A percentile compares a stretch with the other conserved stretches of the same genome.
Conservation (phyloP, 257 asterid species). For the Vinca minor region DNA sequence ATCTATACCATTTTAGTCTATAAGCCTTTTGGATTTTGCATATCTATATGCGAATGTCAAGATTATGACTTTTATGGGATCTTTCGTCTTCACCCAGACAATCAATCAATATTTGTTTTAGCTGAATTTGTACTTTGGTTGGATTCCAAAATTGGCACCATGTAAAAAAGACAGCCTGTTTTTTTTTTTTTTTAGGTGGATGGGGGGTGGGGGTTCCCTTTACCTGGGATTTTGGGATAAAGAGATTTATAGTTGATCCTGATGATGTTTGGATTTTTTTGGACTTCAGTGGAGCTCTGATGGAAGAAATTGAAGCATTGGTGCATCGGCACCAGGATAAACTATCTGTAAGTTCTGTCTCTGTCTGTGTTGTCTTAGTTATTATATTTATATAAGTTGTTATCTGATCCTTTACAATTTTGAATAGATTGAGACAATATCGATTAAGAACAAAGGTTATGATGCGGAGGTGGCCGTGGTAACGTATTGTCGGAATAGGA, state of each 20-base stretch:
- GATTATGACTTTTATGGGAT: not conserved
- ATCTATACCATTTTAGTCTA: slow-evolving; percentile 1
- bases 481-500: slow-evolving; percentile 58
- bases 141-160: not conserved
- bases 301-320: slow-evolving; percentile 77
- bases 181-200: not conserved
- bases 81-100: not conserved
- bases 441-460: slow-evolving; percentile 71
- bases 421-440: slow-evolving; percentile 57
- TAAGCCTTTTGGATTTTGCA: not conserved
- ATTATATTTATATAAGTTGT: not conserved
- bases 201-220: no score
- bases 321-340: slow-evolving; percentile 88
- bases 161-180: not conserved
- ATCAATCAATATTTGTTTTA: not conserved
- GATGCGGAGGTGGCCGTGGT: slow-evolving; percentile 61
- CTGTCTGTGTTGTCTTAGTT: slow-evolving; percentile 1
- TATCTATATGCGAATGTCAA: not conserved
- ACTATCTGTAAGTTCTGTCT: slow-evolving; percentile 57
- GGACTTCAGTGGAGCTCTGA: slow-evolving; percentile 59
- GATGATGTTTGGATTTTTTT: slow-evolving; percentile 10
- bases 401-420: slow-evolving; percentile 1
- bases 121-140: not conserved
- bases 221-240: not conserved
- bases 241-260: not conserved